These are phyloP conservation scores for Tolypocladium album DNA, from an alignment of 2,329 filamentous ascomycete genomes.

Conservation along the genomic window DNA sequence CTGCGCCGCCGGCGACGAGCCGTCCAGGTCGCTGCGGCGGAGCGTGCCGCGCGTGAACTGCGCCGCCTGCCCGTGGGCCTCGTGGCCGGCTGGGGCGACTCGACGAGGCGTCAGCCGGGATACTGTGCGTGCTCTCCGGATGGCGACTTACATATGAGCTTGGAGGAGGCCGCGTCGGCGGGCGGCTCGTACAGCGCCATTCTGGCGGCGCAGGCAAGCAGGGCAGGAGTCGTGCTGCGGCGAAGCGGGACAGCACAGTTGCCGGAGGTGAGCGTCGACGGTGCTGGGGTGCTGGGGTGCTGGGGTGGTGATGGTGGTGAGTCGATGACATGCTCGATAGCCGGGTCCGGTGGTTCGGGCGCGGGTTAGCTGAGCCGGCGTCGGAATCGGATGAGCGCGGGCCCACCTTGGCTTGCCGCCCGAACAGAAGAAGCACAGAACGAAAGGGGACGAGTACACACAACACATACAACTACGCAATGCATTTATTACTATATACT, in stretches of 20 bases:
- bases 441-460: not conserved
- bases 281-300: no score
- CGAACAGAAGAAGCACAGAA: not conserved
- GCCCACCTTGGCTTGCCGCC: no score
- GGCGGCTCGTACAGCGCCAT: slow-evolving; percentile 35
- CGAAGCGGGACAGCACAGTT: not conserved
- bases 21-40: slow-evolving; percentile 46
- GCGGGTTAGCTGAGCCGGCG: not conserved
- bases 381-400: not conserved
- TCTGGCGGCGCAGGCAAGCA: slow-evolving; percentile 14
- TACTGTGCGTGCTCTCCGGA: no score
- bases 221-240: not conserved
- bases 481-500: not conserved
- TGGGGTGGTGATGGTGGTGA: not conserved
- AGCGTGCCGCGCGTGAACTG: slow-evolving; percentile 64
- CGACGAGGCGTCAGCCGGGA: not conserved
- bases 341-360: not conserved
- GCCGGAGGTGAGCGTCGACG: not conserved
- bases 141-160: slow-evolving; percentile 34
- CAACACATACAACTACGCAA: not conserved
- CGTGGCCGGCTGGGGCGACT: slow-evolving; percentile 55
- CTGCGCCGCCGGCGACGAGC: slow-evolving; percentile 60
- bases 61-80: slow-evolving; percentile 52
- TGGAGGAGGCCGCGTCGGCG: slow-evolving; percentile 17
- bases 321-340: not conserved